Base-by-base conservation (phyloP, 148 eudicot species). In the Amaranthus palmeri region DNA sequence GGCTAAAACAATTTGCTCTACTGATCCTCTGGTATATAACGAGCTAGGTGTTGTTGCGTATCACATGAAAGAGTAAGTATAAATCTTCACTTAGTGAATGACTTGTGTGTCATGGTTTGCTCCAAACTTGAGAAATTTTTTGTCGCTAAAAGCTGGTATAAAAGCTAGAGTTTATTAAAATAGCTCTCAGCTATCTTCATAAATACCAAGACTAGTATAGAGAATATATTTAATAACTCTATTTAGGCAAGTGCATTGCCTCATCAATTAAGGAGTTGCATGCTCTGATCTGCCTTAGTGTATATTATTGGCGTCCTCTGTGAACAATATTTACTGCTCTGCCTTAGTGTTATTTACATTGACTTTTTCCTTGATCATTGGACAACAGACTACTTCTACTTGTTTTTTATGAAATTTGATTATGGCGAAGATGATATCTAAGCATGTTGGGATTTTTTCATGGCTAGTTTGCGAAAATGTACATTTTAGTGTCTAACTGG, bases 11-110 rank as follows among this genome's bases (percentile, higher is more conserved):
- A 84, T 90, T 59, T 95, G 99, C 73, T 86, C 90, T 61, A 85
- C 93, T 10, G 99, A 95, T 88, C 99, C 99, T 78, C 91, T 89
- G 81, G 97, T 95, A 67, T 90, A 84, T 81, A 95, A 95, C 76
- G 99, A 95, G 80, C 93, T 95, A 73, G 99, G 99, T 55, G 97
- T 90, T 77, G 97, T 90, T 72, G 88, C 99, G 57, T 90, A 95
- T 85, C 90, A 89, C 80, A 91, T 88, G 93, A 91, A 91, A 72
- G 97, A 92, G 99, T 95, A 88, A 83, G 96, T 70, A 69, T 65
- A 59, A 15, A 70, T 45, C 13, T 43, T 45, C 58, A 15, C 71
- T 59, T 59, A 9, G 41, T 65, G 10, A 8, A 41, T 69, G 43
- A 42, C 51, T 70, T 70, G 3, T 57, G 15, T 42, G 8, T 54